Evolutionary conservation across 2,329 filamentous ascomycete species (phyloP), one percentile per base, ranked within the genome.

Genomic region (Scedosporium aurantiacum): DNA sequence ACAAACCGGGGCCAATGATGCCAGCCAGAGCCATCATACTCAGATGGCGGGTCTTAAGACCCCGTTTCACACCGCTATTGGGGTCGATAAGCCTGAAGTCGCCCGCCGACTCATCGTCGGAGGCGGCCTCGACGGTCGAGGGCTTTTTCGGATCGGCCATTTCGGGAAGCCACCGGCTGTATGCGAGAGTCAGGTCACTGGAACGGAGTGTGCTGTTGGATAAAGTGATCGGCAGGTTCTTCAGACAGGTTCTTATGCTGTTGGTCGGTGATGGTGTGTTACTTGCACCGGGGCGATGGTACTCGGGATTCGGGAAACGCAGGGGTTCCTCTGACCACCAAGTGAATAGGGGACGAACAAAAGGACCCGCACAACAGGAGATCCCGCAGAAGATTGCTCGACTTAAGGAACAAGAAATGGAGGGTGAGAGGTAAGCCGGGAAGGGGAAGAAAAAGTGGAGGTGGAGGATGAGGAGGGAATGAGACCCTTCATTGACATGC

Each of bases 1-100:
- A 79, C 47, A 91, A 75, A 23, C 88, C 88, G 3, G 88, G 87
- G 0, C 89, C 88, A 63, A 81, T 84, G 74, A 78, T 87, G 67
- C 76, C 66, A 65, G 79, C 86, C 65, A 84, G 70, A 5, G 82
- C 82, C 81, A 84, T 83, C 80, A 89, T 88, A 63, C 79, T 82
- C 12, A 89, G 71, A 70, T 89, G 85, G 5, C 85, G 77, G 41
- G 84, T 87, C 72, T 88, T 87, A 60, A 89, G 78, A 1, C 85
- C 86, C 63, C 86, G 81, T 74, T 85, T 87, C 66, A 89, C 85
- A 37, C 87, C 83, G 63, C 79, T 83, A 61, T 85, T 75, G 25
- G 84, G 80, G 72, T 88, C 81, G 69, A 84, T 81, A 61, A 69
- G 69, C 47, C 66, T 66, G 64, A 77, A 78, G 67, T 79, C 77